Conservation (phyloP, 164 flowering plant species). For the Tinospora cordifolia region DNA sequence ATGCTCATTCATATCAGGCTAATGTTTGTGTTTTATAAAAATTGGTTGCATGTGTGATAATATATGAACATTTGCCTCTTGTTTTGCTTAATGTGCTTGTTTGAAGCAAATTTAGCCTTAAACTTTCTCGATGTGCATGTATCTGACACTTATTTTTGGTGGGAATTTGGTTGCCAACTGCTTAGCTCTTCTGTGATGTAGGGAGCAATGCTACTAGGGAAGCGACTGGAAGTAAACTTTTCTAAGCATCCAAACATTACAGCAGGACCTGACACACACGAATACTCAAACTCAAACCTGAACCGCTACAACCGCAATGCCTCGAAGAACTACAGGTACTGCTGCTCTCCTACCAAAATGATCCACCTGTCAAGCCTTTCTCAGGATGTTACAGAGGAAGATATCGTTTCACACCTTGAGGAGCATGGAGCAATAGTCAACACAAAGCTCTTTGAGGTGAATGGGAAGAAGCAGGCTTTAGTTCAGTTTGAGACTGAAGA, state of each 20-base stretch:
- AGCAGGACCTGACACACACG: conserved; percentile 76
- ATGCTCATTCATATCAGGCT: too few species aligned
- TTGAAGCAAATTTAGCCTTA: too few species aligned
- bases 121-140: neutral
- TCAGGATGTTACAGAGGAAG: conserved; percentile 78
- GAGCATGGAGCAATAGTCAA: conserved; percentile 80
- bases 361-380: conserved; percentile 88
- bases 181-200: conserved; percentile 15
- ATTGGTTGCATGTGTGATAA: too few species aligned
- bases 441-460: conserved; percentile 84
- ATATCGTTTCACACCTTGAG: conserved; percentile 61
- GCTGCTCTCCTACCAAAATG: conserved; percentile 97
- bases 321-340: conserved; percentile 90
- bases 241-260: conserved; percentile 84
- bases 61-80: too few species aligned
- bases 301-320: conserved; percentile 97
- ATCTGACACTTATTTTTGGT: neutral
- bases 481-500: conserved; percentile 84
- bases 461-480: conserved; percentile 93
- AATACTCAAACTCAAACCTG: conserved; percentile 78
- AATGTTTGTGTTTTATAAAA: too few species aligned
- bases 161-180: neutral
- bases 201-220: conserved; percentile 88
- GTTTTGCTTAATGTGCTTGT: too few species aligned
- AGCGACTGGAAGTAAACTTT: conserved; percentile 89